A percentile compares a stretch with the other conserved stretches of the same genome.
Conservation (phyloP, 306 rosid genomes). For the Cicer arietinum region DNA sequence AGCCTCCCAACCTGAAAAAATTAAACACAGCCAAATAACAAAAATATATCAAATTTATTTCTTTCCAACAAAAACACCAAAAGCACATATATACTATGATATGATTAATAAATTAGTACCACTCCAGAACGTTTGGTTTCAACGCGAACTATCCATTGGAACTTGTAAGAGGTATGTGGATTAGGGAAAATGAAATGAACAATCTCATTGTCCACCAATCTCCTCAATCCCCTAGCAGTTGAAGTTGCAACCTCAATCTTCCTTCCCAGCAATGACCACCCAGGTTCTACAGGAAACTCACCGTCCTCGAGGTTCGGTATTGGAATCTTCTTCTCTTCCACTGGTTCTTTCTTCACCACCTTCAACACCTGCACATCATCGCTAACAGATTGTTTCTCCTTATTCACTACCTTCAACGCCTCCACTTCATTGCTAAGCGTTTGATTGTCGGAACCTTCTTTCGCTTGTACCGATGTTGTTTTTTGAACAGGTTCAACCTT, state of each 20-base stretch:
- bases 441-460: not conserved
- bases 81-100: not conserved
- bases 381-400: not conserved
- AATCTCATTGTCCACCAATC: constrained; percentile 78
- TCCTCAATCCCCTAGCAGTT: constrained; percentile 63
- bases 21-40: constrained; percentile 1
- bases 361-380: constrained; percentile 3
- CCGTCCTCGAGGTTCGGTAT: constrained; percentile 65
- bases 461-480: not conserved
- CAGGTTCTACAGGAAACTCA: constrained; percentile 64
- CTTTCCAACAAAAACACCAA: not conserved
- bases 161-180: constrained; percentile 40
- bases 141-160: constrained; percentile 71
- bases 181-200: constrained; percentile 61
- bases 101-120: constrained; percentile 38
- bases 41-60: not conserved
- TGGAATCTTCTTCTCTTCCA: constrained; percentile 33
- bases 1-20: constrained; percentile 79
- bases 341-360: constrained; percentile 36
- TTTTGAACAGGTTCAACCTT: not conserved
- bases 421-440: not conserved
- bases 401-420: constrained; percentile 7
- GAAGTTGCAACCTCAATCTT: constrained; percentile 65
- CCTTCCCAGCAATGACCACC: constrained; percentile 75
- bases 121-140: constrained; percentile 83